Conservation (phyloP, 208 protist genomes). For the Leishmania arabica region DNA sequence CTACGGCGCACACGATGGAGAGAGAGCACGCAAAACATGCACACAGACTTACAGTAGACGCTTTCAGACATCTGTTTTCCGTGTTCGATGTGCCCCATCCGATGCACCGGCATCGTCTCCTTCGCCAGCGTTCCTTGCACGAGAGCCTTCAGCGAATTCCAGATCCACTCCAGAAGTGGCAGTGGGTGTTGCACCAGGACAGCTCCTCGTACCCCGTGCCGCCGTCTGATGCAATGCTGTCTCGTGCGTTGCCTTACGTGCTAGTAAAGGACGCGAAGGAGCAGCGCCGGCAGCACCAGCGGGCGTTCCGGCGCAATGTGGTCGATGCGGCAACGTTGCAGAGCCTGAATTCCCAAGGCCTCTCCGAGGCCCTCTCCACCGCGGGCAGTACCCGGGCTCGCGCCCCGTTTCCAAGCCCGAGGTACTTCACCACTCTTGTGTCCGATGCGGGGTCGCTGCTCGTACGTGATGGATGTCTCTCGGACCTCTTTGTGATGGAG, state of each 20-base stretch:
- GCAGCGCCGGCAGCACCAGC: background rate
- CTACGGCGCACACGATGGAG: background rate
- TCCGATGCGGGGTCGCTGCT: conserved; percentile 10
- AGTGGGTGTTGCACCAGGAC: conserved; percentile 1
- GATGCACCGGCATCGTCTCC: background rate
- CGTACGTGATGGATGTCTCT: conserved; percentile 26
- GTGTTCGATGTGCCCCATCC: background rate
- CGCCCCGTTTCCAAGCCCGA: background rate
- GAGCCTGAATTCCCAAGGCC: background rate
- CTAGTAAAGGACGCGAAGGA: conserved; percentile 2
- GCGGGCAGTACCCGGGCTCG: background rate
- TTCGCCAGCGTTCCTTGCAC: background rate
- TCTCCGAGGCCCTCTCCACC: background rate
- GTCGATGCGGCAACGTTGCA: conserved; percentile 15
- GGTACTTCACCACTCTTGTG: conserved; percentile 14
- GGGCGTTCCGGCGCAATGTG: conserved; percentile 12
- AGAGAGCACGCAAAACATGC: background rate
- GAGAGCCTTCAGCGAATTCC: background rate
- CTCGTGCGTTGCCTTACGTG: conserved; percentile 7
- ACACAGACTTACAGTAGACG: background rate
- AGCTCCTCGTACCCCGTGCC: background rate
- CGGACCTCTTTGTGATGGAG: conserved; percentile 52
- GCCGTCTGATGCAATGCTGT: background rate
- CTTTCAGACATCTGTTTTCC: background rate
- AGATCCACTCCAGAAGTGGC: background rate